A percentile compares a stretch with the other conserved stretches of the same genome.
Conservation (phyloP, 2,329 filamentous ascomycete genomes). For the Ophiosphaerella korrae region DNA sequence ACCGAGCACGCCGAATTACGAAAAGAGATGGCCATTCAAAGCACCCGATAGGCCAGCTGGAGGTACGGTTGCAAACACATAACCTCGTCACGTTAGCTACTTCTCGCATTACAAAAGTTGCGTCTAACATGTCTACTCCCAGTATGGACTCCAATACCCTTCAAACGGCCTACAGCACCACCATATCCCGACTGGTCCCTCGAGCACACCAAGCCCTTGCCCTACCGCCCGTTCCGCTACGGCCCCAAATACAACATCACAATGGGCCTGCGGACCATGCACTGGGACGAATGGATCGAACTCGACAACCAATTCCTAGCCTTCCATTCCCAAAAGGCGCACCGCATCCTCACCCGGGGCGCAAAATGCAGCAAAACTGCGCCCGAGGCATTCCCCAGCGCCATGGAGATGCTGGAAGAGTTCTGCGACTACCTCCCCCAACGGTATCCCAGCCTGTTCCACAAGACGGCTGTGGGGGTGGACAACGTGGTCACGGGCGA, state of each 20-base stretch:
- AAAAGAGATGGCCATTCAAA: slow-evolving; percentile 50
- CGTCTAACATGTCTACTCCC: neutral
- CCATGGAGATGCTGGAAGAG: slow-evolving; percentile 77
- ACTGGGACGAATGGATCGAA: slow-evolving; percentile 80
- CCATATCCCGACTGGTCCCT: slow-evolving; percentile 74
- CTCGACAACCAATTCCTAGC: slow-evolving; percentile 78
- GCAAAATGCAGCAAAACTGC: slow-evolving; percentile 70
- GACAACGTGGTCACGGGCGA: slow-evolving; percentile 75
- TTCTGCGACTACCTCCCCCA: slow-evolving; percentile 71
- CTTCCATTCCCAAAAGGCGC: slow-evolving; percentile 73
- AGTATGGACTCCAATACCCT: slow-evolving; percentile 64
- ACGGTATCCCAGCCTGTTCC: slow-evolving; percentile 75
- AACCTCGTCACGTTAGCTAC: neutral
- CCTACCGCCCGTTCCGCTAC: slow-evolving; percentile 78
- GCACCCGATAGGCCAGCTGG: slow-evolving; percentile 51
- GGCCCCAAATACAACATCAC: slow-evolving; percentile 78
- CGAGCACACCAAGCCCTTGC: slow-evolving; percentile 70
- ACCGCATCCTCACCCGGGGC: slow-evolving; percentile 69
- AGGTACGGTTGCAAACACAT: slow-evolving; percentile 44
- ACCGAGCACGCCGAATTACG: slow-evolving; percentile 50
- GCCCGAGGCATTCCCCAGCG: slow-evolving; percentile 72
- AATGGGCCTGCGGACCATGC: slow-evolving; percentile 74
- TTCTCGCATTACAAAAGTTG: neutral
- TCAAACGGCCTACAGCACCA: slow-evolving; percentile 62
- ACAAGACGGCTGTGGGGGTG: slow-evolving; percentile 62